Evolutionary conservation across 2,329 filamentous ascomycete genomes (phyloP), one percentile per base, ranked within the genome.

Genomic region (Colletotrichum cordylinicola): DNA sequence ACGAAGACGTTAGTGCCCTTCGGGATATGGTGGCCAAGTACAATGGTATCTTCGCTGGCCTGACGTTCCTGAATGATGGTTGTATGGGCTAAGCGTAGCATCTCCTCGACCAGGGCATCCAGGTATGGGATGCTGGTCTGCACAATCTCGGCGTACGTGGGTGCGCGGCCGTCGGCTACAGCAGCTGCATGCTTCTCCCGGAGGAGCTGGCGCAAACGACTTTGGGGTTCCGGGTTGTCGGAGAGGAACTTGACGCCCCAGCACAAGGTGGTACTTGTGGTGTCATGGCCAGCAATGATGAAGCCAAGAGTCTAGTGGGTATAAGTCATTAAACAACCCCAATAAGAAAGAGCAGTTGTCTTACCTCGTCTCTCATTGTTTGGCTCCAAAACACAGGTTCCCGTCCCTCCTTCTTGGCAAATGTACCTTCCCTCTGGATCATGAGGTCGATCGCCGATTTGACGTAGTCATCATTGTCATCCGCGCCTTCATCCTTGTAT

Each of bases 371-470:
- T 8, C 13, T 48, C 70, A 69, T 77, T 8, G 24, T 39, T 1
- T 29, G 5, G 1, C 12, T 65, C 62, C 48, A 70, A 35, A 67
- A 77, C 2, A 69, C 67, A 2, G 76, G 76, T 0, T 65, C 58
- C 3, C 76, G 48, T 7, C 55, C 74, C 35, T 77, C 74, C 56
- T 76, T 76, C 4, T 39, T 61, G 9, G 76, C 76, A 33, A 77
- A 60, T 15, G 55, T 60, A n/a, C 80, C 79, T 77, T 86, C 85
- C 9, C 84, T 78, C 74, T 80, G 79, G 2, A 86, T 70, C 15
- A 86, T 79, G 16, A 84, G 80, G 37, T 85, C 84, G 9, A 82
- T 76, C 1, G 82, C 82, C 61, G 78, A 67, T 18, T 60, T 39
- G 39, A 68, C 27, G 16, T 74, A 52, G 29, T 70, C 66, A 4